A percentile compares a stretch with the other conserved stretches of the same genome.
These are phyloP conservation scores for Coemansia reversa DNA, from an alignment of 192 early-diverging fungal species.

Conservation along the genomic window DNA sequence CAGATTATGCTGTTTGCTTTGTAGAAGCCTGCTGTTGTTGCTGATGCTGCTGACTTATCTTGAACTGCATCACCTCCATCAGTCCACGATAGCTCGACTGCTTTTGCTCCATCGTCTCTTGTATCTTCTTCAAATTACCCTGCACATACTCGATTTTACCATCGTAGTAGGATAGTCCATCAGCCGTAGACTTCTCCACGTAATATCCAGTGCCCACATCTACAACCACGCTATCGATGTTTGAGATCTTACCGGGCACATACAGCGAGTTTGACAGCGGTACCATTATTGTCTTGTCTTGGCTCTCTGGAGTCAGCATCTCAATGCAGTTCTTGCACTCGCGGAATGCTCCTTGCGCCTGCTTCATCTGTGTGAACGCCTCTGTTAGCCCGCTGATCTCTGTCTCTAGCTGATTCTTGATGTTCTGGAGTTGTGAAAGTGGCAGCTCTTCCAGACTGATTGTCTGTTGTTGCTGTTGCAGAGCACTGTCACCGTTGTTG, in stretches of 20 bases:
- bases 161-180: constrained; percentile 82
- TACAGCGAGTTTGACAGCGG: constrained; percentile 69
- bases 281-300: constrained; percentile 48
- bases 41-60: constrained; percentile 45
- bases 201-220: constrained; percentile 97
- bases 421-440: constrained; percentile 75
- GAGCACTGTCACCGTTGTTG: background rate
- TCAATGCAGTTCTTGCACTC: constrained; percentile 79
- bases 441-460: constrained; percentile 86
- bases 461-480: constrained; percentile 30
- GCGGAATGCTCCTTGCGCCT: constrained; percentile 81
- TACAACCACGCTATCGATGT: constrained; percentile 84
- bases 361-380: constrained; percentile 84
- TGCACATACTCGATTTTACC: constrained; percentile 82
- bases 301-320: constrained; percentile 55
- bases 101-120: constrained; percentile 76
- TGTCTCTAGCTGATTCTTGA: constrained; percentile 84
- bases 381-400: constrained; percentile 83
- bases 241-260: constrained; percentile 82
- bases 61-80: constrained; percentile 51
- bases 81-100: constrained; percentile 64
- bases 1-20: too few relatives aligned
- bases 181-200: constrained; percentile 83
- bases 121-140: constrained; percentile 75
- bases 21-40: constrained; percentile 14